Base-by-base conservation (phyloP, 208 protist genomes). In the Acanthamoeba healyi region DNA sequence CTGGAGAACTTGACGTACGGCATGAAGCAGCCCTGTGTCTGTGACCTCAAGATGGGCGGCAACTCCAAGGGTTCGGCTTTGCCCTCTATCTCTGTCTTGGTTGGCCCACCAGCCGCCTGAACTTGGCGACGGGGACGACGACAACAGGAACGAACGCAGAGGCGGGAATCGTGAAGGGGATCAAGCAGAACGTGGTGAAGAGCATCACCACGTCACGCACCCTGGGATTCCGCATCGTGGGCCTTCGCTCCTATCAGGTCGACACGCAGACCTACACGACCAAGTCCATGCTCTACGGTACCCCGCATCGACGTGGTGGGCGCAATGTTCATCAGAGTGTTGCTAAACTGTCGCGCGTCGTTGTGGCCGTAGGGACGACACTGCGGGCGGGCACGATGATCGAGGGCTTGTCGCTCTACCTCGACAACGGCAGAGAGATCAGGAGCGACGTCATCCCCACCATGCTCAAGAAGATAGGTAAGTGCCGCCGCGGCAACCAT, bases 41-140 rank as follows among this genome's bases (percentile, higher is more conserved):
- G 77, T 34, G 77, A 87, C 49, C 77, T 87, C 29, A 87, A 87
- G 44, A 87, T 87, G 40, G 77, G 77, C 40, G 49, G 67, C 67
- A 77, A 77, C 38, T 77, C 67, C 67, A 77, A 77, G 38, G 67
- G 67, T 77, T 0, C 51, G n/a, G n/a, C n/a, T n/a, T n/a, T n/a
- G n/a, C 9, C 0, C 26, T 22, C 9, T 24, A 17, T 5, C 49
- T 56, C 44, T 49, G 63, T 6, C 15, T 24, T 58, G 51, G 6
- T 17, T 22, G 46, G 46, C 46, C 17, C 46, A 51, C 5, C 46
- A 1, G 44, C n/a, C n/a, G n/a, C 12, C 44, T 49, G n/a, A 17
- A 72, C 9, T 38, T 12, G 24, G 9, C 7, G 63, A 72, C 3
- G 10, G 63, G 32, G 4, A 17, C 1, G n/a, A n/a, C n/a, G n/a